Percentiles rank a stretch among this genome's conserved stretches.
phyloP scores from a whole-genome alignment of 768 basidiomycete genomes.

The Tremella mesenterica region DNA sequence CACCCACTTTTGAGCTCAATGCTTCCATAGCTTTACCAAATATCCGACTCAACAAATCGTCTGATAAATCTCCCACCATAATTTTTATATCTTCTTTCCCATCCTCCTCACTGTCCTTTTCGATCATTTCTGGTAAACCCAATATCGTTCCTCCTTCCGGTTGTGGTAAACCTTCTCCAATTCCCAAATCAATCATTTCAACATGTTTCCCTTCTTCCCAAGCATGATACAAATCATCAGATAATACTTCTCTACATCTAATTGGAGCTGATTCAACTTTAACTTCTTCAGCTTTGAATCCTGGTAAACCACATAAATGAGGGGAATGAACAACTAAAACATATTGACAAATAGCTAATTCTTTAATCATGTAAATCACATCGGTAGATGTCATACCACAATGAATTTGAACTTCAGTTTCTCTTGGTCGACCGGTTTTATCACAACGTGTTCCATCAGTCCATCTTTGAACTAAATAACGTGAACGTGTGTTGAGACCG shows the following conservation, averaged over 20 bases:
- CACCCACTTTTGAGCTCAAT: too few relatives aligned
- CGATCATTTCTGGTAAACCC: too few relatives aligned
- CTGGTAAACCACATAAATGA: conserved; percentile 82
- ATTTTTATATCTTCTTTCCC: neutral
- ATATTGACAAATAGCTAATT: conserved; percentile 88
- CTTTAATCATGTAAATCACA: conserved; percentile 81
- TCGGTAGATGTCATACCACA: conserved; percentile 92
- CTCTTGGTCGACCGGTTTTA: conserved; percentile 75
- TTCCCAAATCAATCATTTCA: neutral
- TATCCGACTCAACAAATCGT: neutral
- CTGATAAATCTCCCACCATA: neutral
- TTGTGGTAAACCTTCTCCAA: too few relatives aligned
- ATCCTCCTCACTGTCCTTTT: neutral
- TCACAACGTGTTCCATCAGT: conserved; percentile 73
- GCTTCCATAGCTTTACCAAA: neutral
- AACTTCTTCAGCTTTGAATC: conserved; percentile 55
- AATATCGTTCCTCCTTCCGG: too few relatives aligned
- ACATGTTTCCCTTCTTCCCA: conserved; percentile 7
- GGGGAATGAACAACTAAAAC: conserved; percentile 91
- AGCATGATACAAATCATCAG: conserved; percentile 22
- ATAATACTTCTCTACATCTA: conserved; percentile 32
- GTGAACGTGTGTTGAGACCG: conserved; percentile 48
- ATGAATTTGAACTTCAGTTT: conserved; percentile 97
- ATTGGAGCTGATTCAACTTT: conserved; percentile 24
- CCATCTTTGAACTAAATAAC: conserved; percentile 72